Percentiles rank a stretch among this genome's conserved stretches.
These are phyloP conservation scores for Bremia lactucae DNA, from an alignment of 352 stramenopile species.

Conservation along the genomic window DNA sequence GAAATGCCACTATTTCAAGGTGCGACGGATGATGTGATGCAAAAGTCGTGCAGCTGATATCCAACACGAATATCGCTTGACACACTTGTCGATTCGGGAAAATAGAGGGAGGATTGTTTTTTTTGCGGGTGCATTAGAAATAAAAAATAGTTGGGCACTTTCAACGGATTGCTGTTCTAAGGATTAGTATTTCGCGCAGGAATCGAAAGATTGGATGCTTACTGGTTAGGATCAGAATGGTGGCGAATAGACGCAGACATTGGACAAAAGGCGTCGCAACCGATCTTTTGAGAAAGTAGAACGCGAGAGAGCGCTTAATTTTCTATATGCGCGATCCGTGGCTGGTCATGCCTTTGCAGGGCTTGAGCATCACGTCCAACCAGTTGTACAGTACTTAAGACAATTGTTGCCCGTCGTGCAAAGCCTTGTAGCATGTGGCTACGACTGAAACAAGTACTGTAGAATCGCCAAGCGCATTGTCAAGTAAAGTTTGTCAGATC, in stretches of 20 bases:
- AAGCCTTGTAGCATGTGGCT: no score
- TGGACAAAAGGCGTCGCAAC: slow-evolving; percentile 4
- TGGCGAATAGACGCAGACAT: background rate
- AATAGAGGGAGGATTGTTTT: no score
- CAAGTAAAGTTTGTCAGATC: slow-evolving; percentile 15
- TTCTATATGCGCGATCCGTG: slow-evolving; percentile 5
- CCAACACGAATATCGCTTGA: no score
- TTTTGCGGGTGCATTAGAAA: no score
- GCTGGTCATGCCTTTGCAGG: background rate
- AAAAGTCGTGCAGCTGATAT: no score
- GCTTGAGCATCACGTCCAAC: background rate
- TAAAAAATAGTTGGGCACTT: no score
- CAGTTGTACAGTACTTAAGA: background rate
- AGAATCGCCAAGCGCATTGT: background rate
- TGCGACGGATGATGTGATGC: background rate
- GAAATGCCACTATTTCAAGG: background rate
- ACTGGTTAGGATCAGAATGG: background rate
- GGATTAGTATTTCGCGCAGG: no score
- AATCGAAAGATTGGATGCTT: background rate
- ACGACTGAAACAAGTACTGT: no score
- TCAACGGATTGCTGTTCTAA: no score
- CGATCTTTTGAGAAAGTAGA: slow-evolving; percentile 16
- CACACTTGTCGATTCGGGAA: no score
- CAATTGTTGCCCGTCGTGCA: background rate
- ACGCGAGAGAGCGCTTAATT: slow-evolving; percentile 15